Percentiles rank a stretch among this genome's conserved stretches.
phyloP scores from a whole-genome alignment of 805 yeast genomes.

The Teunomyces atbi region DNA sequence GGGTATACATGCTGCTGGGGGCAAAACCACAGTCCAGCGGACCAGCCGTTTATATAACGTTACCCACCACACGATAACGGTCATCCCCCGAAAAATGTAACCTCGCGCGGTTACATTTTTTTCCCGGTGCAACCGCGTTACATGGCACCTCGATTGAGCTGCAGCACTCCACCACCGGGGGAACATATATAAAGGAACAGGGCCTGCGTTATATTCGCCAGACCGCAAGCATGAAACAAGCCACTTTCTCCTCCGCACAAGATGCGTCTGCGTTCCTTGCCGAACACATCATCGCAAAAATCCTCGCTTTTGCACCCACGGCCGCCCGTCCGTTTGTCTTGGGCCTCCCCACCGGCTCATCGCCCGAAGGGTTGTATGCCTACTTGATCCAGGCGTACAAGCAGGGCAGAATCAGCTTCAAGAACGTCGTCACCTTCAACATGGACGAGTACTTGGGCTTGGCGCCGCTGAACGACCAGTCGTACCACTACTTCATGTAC shows the following conservation, averaged over 20 bases:
- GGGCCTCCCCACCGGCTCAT: slow-evolving; percentile 62
- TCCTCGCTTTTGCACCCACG: slow-evolving; percentile 47
- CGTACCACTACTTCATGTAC: slow-evolving; percentile 59
- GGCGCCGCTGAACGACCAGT: slow-evolving; percentile 46
- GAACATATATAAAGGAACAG: background rate
- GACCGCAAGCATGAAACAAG: slow-evolving; percentile 38
- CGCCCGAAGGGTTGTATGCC: slow-evolving; percentile 56
- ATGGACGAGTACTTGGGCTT: slow-evolving; percentile 61
- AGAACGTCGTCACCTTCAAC: slow-evolving; percentile 56
- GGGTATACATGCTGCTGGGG: slow-evolving; percentile 15
- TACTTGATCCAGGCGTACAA: slow-evolving; percentile 44
- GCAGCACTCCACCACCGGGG: background rate
- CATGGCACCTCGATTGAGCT: background rate
- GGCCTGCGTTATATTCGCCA: no score
- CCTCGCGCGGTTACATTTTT: slow-evolving; percentile 2
- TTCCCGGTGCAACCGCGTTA: slow-evolving; percentile 1
- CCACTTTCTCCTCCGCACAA: slow-evolving; percentile 32
- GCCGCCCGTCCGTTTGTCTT: slow-evolving; percentile 48
- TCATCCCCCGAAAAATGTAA: background rate
- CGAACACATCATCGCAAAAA: slow-evolving; percentile 41
- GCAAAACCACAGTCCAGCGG: no score
- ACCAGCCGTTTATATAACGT: background rate
- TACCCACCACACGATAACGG: background rate
- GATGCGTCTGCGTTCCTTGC: slow-evolving; percentile 48
- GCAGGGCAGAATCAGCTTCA: slow-evolving; percentile 42